phyloP scores from a whole-genome alignment of 2,329 filamentous ascomycete genomes.

The Xenoacremonium recifei region DNA sequence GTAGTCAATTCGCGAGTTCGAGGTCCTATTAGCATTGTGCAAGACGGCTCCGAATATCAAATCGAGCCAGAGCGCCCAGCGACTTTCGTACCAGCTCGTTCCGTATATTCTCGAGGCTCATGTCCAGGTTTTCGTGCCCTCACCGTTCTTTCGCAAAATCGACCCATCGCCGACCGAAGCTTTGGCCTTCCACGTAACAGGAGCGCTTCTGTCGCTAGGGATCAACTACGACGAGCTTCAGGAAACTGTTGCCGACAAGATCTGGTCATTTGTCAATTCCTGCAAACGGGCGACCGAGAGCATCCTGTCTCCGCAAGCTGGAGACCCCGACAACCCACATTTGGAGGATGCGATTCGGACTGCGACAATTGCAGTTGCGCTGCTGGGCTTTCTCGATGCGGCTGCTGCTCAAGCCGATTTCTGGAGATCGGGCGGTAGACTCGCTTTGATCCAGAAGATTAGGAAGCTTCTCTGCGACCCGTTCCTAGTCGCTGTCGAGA shows the following conservation, averaged over 20 bases:
- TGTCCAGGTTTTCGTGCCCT: constrained; percentile 72
- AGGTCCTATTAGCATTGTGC: constrained; percentile 87
- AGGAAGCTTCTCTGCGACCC: constrained; percentile 75
- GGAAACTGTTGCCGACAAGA: constrained; percentile 61
- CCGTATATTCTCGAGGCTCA: constrained; percentile 87
- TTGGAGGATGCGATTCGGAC: constrained; percentile 67
- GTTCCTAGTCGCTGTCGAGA: constrained; percentile 84
- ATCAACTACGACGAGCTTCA: constrained; percentile 69
- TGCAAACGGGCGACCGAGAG: constrained; percentile 63
- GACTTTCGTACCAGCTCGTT: constrained; percentile 73
- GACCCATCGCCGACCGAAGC: constrained; percentile 88
- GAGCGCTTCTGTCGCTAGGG: constrained; percentile 79
- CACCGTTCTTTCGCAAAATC: constrained; percentile 78
- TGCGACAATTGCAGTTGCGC: constrained; percentile 75
- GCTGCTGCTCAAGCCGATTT: constrained; percentile 75
- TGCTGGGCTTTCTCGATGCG: constrained; percentile 89
- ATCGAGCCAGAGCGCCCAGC: constrained; percentile 69
- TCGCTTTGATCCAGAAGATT: constrained; percentile 70
- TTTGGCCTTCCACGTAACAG: constrained; percentile 74
- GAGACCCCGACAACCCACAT: constrained; percentile 56
- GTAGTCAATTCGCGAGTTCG: constrained; percentile 84
- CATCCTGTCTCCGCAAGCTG: constrained; percentile 51
- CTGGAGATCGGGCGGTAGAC: constrained; percentile 73
- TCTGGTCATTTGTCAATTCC: constrained; percentile 71
- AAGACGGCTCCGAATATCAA: constrained; percentile 79